These are phyloP conservation scores for Extremus antarcticus DNA, from an alignment of 495 filamentous ascomycete species.

Conservation along the genomic window DNA sequence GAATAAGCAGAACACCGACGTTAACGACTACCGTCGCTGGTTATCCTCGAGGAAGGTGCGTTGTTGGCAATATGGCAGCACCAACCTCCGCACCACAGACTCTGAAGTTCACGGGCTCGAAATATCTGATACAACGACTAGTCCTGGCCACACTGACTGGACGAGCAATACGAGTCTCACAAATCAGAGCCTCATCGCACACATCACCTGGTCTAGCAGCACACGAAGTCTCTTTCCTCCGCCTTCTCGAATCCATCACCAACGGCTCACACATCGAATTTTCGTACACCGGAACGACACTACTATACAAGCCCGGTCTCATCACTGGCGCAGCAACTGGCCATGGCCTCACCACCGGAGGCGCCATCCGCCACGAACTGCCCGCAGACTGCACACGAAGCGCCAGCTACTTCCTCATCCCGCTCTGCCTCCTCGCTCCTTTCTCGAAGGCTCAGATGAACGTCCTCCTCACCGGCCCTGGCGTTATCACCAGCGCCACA, in stretches of 20 bases:
- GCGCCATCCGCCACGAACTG: conserved; percentile 67
- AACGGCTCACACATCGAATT: conserved; percentile 94
- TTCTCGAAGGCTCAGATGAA: conserved; percentile 85
- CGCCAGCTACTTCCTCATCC: conserved; percentile 84
- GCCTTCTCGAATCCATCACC: conserved; percentile 85
- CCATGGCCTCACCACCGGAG: conserved; percentile 50
- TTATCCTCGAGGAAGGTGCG: no score
- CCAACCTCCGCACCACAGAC: conserved; percentile 28
- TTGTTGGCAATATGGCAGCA: neutral
- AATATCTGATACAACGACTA: conserved; percentile 70
- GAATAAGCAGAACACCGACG: no score
- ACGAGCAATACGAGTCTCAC: conserved; percentile 75
- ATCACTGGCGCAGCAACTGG: conserved; percentile 71
- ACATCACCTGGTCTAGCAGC: conserved; percentile 78
- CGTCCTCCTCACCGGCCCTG: conserved; percentile 76
- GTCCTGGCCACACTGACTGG: conserved; percentile 88
- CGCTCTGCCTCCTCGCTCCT: conserved; percentile 80
- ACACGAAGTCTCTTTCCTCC: conserved; percentile 90
- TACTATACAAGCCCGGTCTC: conserved; percentile 83
- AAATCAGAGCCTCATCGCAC: conserved; percentile 77
- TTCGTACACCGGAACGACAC: conserved; percentile 83
- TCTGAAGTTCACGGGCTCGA: conserved; percentile 68
- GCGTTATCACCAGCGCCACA: conserved; percentile 85
- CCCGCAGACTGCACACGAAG: conserved; percentile 64
- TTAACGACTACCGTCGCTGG: no score